A percentile compares a stretch with the other conserved stretches of the same genome.
These are phyloP conservation scores for Globisporangium nunn DNA, from an alignment of 352 stramenopile species.

Conservation along the genomic window DNA sequence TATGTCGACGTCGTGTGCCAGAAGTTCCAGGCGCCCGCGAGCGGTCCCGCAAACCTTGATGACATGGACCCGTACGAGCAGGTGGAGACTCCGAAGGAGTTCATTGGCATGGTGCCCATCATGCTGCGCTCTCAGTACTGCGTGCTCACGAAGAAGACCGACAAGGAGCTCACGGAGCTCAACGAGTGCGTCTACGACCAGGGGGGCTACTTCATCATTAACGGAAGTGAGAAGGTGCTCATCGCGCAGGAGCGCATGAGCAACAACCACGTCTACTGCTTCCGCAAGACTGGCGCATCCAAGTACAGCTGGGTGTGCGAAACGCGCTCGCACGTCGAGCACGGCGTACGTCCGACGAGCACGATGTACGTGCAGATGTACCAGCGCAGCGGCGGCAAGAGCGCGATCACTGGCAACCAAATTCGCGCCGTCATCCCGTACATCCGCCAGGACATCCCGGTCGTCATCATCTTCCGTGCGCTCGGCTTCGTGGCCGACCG, in stretches of 20 bases:
- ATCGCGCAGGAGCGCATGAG: constrained; percentile 99
- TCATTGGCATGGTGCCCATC: constrained; percentile 98
- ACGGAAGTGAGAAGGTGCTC: constrained; percentile 97
- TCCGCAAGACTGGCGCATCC: constrained; percentile 96
- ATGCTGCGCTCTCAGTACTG: constrained; percentile 97
- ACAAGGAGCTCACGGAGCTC: constrained; percentile 91
- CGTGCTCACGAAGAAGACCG: constrained; percentile 89
- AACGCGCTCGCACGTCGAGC: constrained; percentile 95
- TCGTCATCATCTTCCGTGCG: constrained; percentile 99
- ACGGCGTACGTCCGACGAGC: constrained; percentile 90
- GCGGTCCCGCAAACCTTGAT: constrained; percentile 65
- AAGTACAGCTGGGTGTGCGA: constrained; percentile 97
- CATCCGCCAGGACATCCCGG: constrained; percentile 97
- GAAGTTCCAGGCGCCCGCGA: constrained; percentile 67
- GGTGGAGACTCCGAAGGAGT: constrained; percentile 89
- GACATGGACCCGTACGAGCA: constrained; percentile 86
- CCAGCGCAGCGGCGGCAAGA: constrained; percentile 91
- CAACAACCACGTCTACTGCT: constrained; percentile 99
- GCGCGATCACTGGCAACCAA: constrained; percentile 96
- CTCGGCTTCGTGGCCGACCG: constrained; percentile 95
- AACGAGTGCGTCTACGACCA: constrained; percentile 99
- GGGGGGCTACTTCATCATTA: constrained; percentile 99
- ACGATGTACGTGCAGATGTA: constrained; percentile 99
- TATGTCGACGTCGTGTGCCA: constrained; percentile 98
- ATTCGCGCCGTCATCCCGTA: constrained; percentile 97